phyloP scores from a whole-genome alignment of 805 yeast species.

The Torulaspora maleeae region DNA sequence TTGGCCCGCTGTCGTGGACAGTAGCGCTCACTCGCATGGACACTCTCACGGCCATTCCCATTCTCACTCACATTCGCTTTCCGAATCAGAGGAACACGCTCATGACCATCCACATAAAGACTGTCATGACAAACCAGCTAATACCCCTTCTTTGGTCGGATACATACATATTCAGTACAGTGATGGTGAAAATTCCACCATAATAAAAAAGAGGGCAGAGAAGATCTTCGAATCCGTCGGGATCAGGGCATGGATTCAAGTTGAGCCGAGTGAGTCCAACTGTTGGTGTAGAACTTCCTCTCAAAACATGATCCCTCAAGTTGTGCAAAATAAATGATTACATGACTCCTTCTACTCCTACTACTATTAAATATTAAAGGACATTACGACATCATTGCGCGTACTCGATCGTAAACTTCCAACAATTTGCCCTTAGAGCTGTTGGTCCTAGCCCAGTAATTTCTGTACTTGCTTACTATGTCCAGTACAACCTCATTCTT shows the following conservation, averaged over 20 bases:
- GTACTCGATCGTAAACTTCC: slow-evolving; percentile 30
- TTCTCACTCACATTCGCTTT: slow-evolving; percentile 14
- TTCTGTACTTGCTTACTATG: slow-evolving; percentile 53
- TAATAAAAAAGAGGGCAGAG: slow-evolving; percentile 57
- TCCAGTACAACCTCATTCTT: slow-evolving; percentile 52
- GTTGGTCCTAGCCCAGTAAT: slow-evolving; percentile 38
- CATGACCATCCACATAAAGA: slow-evolving; percentile 7
- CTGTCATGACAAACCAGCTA: slow-evolving; percentile 17
- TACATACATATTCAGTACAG: slow-evolving; percentile 73
- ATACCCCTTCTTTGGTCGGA: slow-evolving; percentile 52
- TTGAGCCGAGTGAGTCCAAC: slow-evolving; percentile 56
- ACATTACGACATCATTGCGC: slow-evolving; percentile 16
- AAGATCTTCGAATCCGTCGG: slow-evolving; percentile 46
- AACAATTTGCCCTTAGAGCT: slow-evolving; percentile 26
- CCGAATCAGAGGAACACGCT: slow-evolving; percentile 27
- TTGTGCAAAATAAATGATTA: slow-evolving; percentile 9
- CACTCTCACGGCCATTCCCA: slow-evolving; percentile 26
- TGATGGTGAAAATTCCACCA: slow-evolving; percentile 59
- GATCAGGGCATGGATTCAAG: slow-evolving; percentile 58
- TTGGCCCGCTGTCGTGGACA: slow-evolving; percentile 58
- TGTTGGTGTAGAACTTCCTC: slow-evolving; percentile 61
- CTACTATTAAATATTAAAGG: background rate
- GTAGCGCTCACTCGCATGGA: slow-evolving; percentile 24
- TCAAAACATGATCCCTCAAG: slow-evolving; percentile 9
- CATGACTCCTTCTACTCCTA: background rate